phyloP scores from a whole-genome alignment of 2,329 filamentous ascomycete genomes.

The Fusarium goolgardi region DNA sequence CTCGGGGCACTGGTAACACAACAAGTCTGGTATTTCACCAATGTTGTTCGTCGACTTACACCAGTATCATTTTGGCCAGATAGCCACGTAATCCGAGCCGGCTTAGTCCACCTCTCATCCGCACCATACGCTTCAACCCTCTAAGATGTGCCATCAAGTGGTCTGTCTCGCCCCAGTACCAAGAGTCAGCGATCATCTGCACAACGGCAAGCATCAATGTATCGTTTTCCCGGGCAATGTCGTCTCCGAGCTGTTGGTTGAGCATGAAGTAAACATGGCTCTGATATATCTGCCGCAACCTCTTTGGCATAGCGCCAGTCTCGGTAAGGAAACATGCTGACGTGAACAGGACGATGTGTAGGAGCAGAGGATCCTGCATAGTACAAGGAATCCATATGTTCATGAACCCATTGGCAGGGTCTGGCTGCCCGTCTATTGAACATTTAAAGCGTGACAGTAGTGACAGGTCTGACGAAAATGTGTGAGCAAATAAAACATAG shows the following conservation, averaged over 20 bases:
- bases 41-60: slow-evolving; percentile 52
- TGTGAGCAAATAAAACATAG: background rate
- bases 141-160: slow-evolving; percentile 60
- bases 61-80: slow-evolving; percentile 61
- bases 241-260: slow-evolving; percentile 58
- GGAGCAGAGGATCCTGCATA: slow-evolving; percentile 61
- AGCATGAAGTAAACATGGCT: slow-evolving; percentile 58
- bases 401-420: slow-evolving; percentile 58
- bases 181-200: slow-evolving; percentile 63
- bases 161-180: slow-evolving; percentile 63
- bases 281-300: slow-evolving; percentile 57
- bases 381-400: slow-evolving; percentile 61
- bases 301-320: slow-evolving; percentile 59
- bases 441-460: slow-evolving; percentile 63
- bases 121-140: slow-evolving; percentile 62
- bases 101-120: slow-evolving; percentile 59
- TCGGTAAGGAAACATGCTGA: slow-evolving; percentile 64
- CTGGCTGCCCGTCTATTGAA: slow-evolving; percentile 61
- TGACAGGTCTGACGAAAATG: slow-evolving; percentile 56
- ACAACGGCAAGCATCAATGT: slow-evolving; percentile 60
- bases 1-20: background rate
- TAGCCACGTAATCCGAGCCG: slow-evolving; percentile 60
- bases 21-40: background rate
- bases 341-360: slow-evolving; percentile 62
- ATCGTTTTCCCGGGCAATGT: slow-evolving; percentile 55